Evolutionary conservation across 164 flowering plant genomes (phyloP).

Genomic region (Vitis rupestris): DNA sequence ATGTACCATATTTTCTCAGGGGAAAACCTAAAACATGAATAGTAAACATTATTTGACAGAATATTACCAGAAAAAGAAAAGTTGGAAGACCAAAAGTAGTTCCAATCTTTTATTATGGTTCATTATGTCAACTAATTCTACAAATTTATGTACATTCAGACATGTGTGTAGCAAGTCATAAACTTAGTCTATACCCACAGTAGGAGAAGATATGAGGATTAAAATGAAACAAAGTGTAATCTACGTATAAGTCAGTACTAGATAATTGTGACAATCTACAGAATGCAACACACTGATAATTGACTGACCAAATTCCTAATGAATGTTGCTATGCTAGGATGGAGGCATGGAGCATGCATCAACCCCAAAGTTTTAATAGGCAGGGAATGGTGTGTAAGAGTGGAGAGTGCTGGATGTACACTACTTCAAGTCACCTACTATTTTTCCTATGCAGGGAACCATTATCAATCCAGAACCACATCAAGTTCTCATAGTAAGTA

Average conservation of each 20-base stretch:
- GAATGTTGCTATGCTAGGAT: neutral
- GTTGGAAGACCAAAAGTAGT: neutral
- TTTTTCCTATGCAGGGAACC: neutral
- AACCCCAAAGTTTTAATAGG: too few species aligned
- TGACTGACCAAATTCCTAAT: neutral
- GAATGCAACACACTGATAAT: neutral
- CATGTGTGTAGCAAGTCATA: too few species aligned
- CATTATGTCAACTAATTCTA: neutral
- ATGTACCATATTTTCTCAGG: constrained; percentile 93
- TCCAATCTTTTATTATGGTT: neutral
- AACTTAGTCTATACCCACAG: neutral
- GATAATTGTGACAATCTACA: neutral
- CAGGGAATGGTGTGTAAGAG: neutral
- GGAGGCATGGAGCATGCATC: too few species aligned
- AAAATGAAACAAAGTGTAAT: neutral
- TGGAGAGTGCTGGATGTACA: neutral
- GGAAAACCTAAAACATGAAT: constrained; percentile 64
- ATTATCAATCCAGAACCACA: too few species aligned
- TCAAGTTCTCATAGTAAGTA: too few species aligned
- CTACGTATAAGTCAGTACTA: neutral
- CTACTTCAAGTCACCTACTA: neutral
- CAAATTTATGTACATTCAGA: too few species aligned
- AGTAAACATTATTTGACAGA: neutral
- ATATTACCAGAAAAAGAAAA: neutral
- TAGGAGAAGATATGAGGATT: neutral